A percentile compares a stretch with the other conserved stretches of the same genome.
phyloP scores from a whole-genome alignment of 1,139 yeast species.

The Blastobotrys persicus region DNA sequence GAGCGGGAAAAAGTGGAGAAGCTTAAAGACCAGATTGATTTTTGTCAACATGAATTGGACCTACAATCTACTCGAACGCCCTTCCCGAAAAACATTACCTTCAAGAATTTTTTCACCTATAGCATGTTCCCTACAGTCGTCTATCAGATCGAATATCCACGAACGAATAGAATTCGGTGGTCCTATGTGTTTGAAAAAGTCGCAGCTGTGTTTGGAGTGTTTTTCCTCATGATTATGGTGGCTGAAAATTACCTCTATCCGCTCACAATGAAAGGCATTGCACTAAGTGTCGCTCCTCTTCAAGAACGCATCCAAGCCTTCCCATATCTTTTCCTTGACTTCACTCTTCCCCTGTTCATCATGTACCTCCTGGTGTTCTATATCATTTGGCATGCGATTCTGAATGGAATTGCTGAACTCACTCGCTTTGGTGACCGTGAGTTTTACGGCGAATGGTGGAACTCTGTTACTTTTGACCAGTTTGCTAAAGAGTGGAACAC shows the following conservation, averaged over 20 bases:
- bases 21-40: slow-evolving; percentile 23
- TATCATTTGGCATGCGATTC: slow-evolving; percentile 90
- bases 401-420: slow-evolving; percentile 85
- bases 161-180: slow-evolving; percentile 70
- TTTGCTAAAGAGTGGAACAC: slow-evolving; percentile 93
- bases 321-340: slow-evolving; percentile 64
- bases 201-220: slow-evolving; percentile 81
- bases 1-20: slow-evolving; percentile 13
- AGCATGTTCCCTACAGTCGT: slow-evolving; percentile 92
- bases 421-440: slow-evolving; percentile 84
- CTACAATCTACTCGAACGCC: slow-evolving; percentile 34
- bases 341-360: slow-evolving; percentile 73
- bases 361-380: slow-evolving; percentile 79
- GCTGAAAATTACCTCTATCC: slow-evolving; percentile 83
- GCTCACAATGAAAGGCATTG: slow-evolving; percentile 58
- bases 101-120: slow-evolving; percentile 65
- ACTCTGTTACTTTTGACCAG: slow-evolving; percentile 89
- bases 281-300: slow-evolving; percentile 49
- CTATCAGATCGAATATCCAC: slow-evolving; percentile 63
- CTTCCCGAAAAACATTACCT: slow-evolving; percentile 73
- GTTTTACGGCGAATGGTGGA: slow-evolving; percentile 98
- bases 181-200: slow-evolving; percentile 65
- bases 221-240: slow-evolving; percentile 73
- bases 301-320: slow-evolving; percentile 50
- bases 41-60: slow-evolving; percentile 32